phyloP scores from a whole-genome alignment of 805 yeast genomes.

The Candida alai region DNA sequence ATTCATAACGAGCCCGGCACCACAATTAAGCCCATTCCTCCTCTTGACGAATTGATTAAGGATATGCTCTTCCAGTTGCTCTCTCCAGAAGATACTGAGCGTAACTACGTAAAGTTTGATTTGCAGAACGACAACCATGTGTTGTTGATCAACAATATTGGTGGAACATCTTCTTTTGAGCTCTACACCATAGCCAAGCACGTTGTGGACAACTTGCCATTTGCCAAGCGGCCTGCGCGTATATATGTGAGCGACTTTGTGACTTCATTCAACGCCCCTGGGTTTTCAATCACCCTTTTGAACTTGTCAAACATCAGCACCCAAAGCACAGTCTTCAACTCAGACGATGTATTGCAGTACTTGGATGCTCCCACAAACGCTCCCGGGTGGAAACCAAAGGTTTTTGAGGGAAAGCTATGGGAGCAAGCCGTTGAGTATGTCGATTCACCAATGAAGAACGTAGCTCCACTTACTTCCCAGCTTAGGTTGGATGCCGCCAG shows the following conservation, averaged over 20 bases:
- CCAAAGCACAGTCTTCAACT: constrained; percentile 25
- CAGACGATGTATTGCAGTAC: constrained; percentile 38
- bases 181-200: constrained; percentile 67
- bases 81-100: constrained; percentile 63
- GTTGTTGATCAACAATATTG: constrained; percentile 77
- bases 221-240: constrained; percentile 61
- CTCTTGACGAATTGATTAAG: constrained; percentile 53
- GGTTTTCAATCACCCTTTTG: constrained; percentile 79
- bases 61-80: constrained; percentile 61
- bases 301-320: constrained; percentile 53
- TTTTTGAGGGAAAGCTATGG: constrained; percentile 29
- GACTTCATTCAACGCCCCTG: constrained; percentile 89
- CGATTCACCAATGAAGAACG: constrained; percentile 27
- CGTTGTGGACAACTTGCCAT: constrained; percentile 49
- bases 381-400: constrained; percentile 71
- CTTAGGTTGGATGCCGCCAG: constrained; percentile 34
- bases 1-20: constrained; percentile 92
- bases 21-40: constrained; percentile 63
- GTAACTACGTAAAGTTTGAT: constrained; percentile 73
- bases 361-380: constrained; percentile 75
- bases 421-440: constrained; percentile 16
- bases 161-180: constrained; percentile 84
- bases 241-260: constrained; percentile 74
- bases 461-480: constrained; percentile 22
- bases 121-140: constrained; percentile 59